Evolutionary conservation across 257 asterid species (phyloP), one percentile per base, ranked within the genome.

Genomic region (Linaria vulgaris): DNA sequence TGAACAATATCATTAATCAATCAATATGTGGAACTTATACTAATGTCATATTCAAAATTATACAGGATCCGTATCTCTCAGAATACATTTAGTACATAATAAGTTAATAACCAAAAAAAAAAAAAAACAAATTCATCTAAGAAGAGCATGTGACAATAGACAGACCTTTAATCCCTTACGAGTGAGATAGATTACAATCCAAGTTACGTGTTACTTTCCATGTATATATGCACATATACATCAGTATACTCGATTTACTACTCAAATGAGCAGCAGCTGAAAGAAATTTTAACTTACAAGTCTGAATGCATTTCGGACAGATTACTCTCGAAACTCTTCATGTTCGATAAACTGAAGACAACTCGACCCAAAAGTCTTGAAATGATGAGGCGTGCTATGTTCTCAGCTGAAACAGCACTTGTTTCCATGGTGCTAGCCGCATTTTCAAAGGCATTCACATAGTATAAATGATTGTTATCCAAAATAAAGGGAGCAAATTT

Each of bases 391-490:
- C 96, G 89, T 22, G 95, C 97, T 43, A 94, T 75, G 68, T 94
- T 94, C 82, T 94, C 99, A 49, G 95, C 99, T n/a, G 99, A 70
- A 69, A 94, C 99, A 17, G 97, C 94, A 54, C 95, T 87, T 6
- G 97, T 84, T 76, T 94, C 99, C 77, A 94, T 94, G 75, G 95
- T 67, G 86, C 99, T 94, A 39, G 97, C 99, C 45, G 95, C 99
- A 85, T 90, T 94, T 79, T 94, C 99, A 23, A 90, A 90, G 17
- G 99, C 96, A 57, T 94, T 94, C 48, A 94, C 79, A 68, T 94
- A 94, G 88, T 94, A 94, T 20, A 94, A 82, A 76, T 94, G 86
- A 45, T 68, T 76, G 20, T 55, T 69, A 43, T 94, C 99, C 78
- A 94, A 79, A 20, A 87, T 79, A 23, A 87, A 75, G 2, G 96